Evolutionary conservation across 768 basidiomycete species (phyloP).

Genomic region (Agrocybe chaxingu): DNA sequence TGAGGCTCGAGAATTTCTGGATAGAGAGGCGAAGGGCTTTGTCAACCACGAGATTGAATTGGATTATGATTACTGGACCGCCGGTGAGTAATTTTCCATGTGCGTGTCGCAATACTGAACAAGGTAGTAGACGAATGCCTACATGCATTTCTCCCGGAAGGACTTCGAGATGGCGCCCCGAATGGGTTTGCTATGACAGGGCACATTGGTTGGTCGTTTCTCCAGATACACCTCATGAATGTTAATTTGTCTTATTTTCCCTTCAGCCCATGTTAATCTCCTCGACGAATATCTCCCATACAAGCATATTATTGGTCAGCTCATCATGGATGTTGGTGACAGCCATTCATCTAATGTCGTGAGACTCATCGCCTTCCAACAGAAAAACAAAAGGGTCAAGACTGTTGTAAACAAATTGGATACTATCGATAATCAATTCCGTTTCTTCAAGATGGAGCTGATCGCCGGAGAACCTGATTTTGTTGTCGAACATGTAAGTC

Average conservation of each 20-base stretch:
- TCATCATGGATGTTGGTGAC: constrained; percentile 79
- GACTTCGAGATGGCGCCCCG: constrained; percentile 75
- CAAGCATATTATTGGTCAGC: constrained; percentile 86
- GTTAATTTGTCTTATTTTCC: neutral
- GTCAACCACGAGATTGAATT: constrained; percentile 59
- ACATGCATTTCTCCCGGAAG: constrained; percentile 75
- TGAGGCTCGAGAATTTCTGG: constrained; percentile 53
- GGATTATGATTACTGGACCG: constrained; percentile 86
- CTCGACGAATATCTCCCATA: constrained; percentile 89
- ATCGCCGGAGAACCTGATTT: constrained; percentile 89
- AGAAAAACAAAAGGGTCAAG: constrained; percentile 84
- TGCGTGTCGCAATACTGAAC: neutral
- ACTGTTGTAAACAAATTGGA: constrained; percentile 97
- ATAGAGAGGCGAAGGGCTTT: constrained; percentile 53
- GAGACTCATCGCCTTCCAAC: neutral
- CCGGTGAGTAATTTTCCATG: constrained; percentile 43
- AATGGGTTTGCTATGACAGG: constrained; percentile 86
- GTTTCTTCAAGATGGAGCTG: constrained; percentile 96
- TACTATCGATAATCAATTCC: constrained; percentile 79
- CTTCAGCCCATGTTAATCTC: constrained; percentile 85
- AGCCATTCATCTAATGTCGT: constrained; percentile 1
- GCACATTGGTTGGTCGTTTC: constrained; percentile 71
- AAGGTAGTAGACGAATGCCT: constrained; percentile 71
- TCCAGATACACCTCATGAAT: neutral
- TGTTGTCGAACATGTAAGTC: constrained; percentile 78